Percentiles rank a stretch among this genome's conserved stretches.
These are phyloP conservation scores for Fusarium annulatum DNA, from an alignment of 2,329 filamentous ascomycete genomes.

Conservation along the genomic window DNA sequence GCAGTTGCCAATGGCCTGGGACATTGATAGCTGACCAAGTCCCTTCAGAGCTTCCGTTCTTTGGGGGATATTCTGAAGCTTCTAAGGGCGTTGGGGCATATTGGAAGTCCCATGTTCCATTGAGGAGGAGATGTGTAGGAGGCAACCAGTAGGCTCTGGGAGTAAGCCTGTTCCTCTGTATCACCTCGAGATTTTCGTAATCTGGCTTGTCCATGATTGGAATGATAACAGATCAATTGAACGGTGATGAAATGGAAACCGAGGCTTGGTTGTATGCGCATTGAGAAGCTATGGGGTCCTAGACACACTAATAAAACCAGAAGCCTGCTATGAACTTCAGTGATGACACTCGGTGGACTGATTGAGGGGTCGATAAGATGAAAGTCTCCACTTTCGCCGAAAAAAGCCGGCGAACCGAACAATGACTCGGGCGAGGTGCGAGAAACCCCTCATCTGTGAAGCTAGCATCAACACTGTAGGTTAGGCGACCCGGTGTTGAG, in stretches of 20 bases:
- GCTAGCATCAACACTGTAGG: background rate
- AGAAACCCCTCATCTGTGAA: background rate
- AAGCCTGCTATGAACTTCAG: background rate
- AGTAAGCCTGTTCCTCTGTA: conserved; percentile 6
- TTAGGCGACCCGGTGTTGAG: rapidly evolving
- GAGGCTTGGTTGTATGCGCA: background rate
- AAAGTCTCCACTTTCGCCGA: conserved; percentile 12
- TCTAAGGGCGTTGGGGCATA: background rate
- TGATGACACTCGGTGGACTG: background rate
- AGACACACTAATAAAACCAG: background rate
- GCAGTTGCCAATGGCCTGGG: conserved; percentile 12
- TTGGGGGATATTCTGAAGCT: background rate
- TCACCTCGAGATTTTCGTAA: conserved; percentile 15
- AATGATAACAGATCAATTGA: rapidly evolving
- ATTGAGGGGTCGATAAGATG: conserved; percentile 1
- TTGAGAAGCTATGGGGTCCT: background rate
- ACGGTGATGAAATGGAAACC: rapidly evolving
- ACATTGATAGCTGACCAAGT: background rate
- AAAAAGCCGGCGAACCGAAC: background rate
- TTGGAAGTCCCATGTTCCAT: conserved; percentile 19
- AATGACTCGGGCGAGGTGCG: background rate
- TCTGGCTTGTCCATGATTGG: background rate
- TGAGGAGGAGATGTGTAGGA: conserved; percentile 6
- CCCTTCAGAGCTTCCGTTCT: background rate
- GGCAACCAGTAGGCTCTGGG: conserved; percentile 17